Evolutionary conservation across 1,139 yeast genomes (phyloP).

Genomic region (Saccharomyces hybrid): DNA sequence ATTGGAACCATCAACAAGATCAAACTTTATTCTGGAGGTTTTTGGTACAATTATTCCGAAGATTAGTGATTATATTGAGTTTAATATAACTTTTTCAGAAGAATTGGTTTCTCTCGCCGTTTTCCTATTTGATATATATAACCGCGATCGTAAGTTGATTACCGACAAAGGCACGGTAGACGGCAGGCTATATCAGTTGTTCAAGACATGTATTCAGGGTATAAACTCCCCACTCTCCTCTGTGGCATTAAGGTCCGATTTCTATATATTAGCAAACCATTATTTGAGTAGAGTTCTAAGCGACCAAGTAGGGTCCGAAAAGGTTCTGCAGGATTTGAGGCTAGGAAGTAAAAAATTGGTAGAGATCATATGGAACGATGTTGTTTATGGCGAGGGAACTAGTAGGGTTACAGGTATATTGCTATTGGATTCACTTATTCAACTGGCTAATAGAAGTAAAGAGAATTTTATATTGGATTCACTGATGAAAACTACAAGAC

Average conservation of each 20-base stretch:
- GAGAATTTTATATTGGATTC: constrained; percentile 54
- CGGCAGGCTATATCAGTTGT: constrained; percentile 54
- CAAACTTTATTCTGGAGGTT: constrained; percentile 64
- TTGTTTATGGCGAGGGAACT: constrained; percentile 71
- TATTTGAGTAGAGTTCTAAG: constrained; percentile 48
- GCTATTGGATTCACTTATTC: constrained; percentile 64
- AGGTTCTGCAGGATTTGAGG: constrained; percentile 46
- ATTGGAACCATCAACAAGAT: constrained; percentile 37
- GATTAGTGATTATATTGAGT: constrained; percentile 63
- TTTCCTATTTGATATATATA: constrained; percentile 58
- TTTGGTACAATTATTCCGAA: constrained; percentile 72
- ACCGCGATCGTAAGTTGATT: constrained; percentile 34
- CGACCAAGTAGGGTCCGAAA: constrained; percentile 38
- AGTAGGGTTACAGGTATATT: constrained; percentile 71
- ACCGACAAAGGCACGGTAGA: constrained; percentile 35
- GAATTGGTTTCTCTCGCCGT: constrained; percentile 73
- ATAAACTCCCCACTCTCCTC: constrained; percentile 63
- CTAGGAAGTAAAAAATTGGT: constrained; percentile 56
- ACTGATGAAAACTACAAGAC: constrained; percentile 57
- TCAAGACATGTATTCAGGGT: constrained; percentile 68
- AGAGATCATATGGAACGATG: constrained; percentile 65
- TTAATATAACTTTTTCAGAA: constrained; percentile 61
- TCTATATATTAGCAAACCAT: constrained; percentile 65
- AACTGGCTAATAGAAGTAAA: constrained; percentile 45
- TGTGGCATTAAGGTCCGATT: constrained; percentile 62